Evolutionary conservation across 441 rosid genomes (phyloP).

Genomic region (Erysimum pusillum): DNA sequence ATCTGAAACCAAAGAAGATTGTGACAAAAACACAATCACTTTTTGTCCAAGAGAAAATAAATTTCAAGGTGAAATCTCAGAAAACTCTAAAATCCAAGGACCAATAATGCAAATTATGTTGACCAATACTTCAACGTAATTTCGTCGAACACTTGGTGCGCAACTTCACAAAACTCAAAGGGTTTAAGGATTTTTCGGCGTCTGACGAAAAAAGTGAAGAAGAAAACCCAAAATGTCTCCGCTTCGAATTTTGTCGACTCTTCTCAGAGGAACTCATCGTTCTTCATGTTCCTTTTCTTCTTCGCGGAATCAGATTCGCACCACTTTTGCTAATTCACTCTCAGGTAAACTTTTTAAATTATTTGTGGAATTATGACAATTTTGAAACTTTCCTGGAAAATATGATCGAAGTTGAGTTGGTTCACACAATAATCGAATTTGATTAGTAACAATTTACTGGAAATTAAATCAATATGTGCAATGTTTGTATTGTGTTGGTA

Average conservation of each 20-base stretch:
- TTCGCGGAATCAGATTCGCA: conserved; percentile 20
- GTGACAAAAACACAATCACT: too few relatives aligned
- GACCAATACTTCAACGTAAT: conserved; percentile 3
- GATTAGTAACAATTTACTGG: neutral
- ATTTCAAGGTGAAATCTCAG: too few relatives aligned
- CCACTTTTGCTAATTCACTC: conserved; percentile 20
- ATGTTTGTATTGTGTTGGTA: too few relatives aligned
- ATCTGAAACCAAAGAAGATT: too few relatives aligned
- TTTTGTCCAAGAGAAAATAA: too few relatives aligned
- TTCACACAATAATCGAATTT: conserved; percentile 11
- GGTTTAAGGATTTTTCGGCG: neutral
- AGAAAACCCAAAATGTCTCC: conserved; percentile 14
- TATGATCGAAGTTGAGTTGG: too few relatives aligned
- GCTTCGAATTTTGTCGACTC: conserved; percentile 33
- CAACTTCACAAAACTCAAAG: conserved; percentile 5
- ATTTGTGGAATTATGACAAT: neutral
- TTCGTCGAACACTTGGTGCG: conserved; percentile 41
- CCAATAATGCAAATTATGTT: neutral
- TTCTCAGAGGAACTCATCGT: conserved; percentile 28
- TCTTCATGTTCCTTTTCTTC: conserved; percentile 33
- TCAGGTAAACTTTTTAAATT: conserved; percentile 26
- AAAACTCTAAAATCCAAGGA: too few relatives aligned
- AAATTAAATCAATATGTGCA: neutral
- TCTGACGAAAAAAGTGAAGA: neutral
- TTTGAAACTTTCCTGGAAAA: neutral